Evolutionary conservation across 192 early-diverging fungal genomes (phyloP).

Genomic region (Entophlyctis luteolus): DNA sequence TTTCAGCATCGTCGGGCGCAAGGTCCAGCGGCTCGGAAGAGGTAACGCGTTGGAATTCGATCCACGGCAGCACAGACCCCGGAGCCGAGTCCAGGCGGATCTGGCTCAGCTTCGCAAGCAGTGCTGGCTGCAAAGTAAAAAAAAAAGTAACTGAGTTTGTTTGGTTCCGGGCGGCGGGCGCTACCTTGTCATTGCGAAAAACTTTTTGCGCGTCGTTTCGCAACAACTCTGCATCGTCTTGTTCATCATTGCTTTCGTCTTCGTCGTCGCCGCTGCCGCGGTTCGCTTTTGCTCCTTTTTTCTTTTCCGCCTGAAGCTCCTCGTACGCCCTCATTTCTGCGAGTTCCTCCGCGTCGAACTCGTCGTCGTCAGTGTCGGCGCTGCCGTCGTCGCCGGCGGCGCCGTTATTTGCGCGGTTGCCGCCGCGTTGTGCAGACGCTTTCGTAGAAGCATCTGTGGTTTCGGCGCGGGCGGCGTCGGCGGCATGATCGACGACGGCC

Average conservation of each 20-base stretch:
- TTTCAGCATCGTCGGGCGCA: constrained; percentile 56
- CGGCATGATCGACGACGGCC: no score
- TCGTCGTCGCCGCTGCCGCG: constrained; percentile 34
- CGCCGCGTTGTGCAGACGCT: no score
- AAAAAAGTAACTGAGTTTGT: not conserved
- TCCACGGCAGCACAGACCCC: constrained; percentile 42
- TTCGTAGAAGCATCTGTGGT: no score
- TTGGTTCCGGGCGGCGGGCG: not conserved
- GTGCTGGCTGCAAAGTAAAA: constrained; percentile 23
- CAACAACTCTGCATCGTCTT: not conserved
- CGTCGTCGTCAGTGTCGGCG: constrained; percentile 19
- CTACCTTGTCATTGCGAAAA: constrained; percentile 11
- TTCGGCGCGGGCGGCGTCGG: no score
- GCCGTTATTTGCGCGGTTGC: no score
- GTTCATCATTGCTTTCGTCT: constrained; percentile 3
- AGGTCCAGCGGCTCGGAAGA: constrained; percentile 30
- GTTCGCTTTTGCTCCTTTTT: constrained; percentile 29
- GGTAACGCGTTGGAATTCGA: constrained; percentile 45
- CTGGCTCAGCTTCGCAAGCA: constrained; percentile 38
- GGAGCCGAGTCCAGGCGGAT: constrained; percentile 33
- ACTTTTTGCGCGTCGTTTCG: no score
- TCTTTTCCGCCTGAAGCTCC: constrained; percentile 33
- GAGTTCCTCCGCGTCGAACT: constrained; percentile 5
- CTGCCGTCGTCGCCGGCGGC: not conserved
- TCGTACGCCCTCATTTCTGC: constrained; percentile 21